phyloP scores from a whole-genome alignment of 352 stramenopile genomes.

The Globisporangium viniferum region DNA sequence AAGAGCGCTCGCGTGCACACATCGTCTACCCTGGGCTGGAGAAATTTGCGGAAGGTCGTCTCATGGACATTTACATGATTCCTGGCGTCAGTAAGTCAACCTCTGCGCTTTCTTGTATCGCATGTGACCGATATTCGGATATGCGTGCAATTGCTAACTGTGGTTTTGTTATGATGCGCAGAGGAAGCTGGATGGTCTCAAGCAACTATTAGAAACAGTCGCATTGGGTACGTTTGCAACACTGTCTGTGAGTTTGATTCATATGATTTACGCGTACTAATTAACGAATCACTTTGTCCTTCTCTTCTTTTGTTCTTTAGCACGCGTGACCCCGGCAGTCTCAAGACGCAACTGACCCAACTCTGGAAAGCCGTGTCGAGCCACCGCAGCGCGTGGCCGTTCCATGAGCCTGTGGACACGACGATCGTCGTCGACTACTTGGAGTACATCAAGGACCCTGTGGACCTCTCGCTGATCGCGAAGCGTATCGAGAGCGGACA shows the following conservation, averaged over 20 bases:
- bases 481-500: constrained; percentile 78
- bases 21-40: constrained; percentile 73
- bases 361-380: constrained; percentile 91
- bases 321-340: constrained; percentile 74
- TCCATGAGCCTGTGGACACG: constrained; percentile 96
- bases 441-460: constrained; percentile 94
- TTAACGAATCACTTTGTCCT: background rate
- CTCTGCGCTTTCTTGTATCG: background rate
- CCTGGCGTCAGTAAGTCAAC: constrained; percentile 77
- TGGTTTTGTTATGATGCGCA: constrained; percentile 21
- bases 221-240: constrained; percentile 53
- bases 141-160: background rate
- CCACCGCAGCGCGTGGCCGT: constrained; percentile 96
- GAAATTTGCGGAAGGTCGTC: constrained; percentile 70
- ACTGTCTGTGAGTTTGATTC: background rate
- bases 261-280: background rate
- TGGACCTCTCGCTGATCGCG: constrained; percentile 85
- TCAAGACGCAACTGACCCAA: constrained; percentile 81
- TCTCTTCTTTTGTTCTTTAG: constrained; percentile 17
- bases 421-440: constrained; percentile 96
- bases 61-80: constrained; percentile 88
- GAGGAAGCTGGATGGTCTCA: constrained; percentile 86
- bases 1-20: constrained; percentile 65
- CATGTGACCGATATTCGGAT: background rate
- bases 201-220: constrained; percentile 81